Conservation (phyloP, 2,329 filamentous ascomycete species). For the Bipolaris bicolor region DNA sequence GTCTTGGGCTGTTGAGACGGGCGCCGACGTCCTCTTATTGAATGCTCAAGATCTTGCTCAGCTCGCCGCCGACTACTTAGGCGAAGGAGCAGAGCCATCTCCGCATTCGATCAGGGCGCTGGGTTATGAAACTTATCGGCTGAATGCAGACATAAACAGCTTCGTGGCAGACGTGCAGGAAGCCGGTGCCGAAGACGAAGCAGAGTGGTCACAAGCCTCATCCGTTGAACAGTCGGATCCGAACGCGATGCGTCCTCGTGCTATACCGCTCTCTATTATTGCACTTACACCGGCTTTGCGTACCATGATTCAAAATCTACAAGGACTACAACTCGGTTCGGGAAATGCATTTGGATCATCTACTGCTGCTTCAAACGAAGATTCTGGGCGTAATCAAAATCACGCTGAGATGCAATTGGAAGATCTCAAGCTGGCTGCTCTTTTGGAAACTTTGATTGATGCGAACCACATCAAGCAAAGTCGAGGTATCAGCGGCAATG, state of each 20-base stretch:
- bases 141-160: conserved; percentile 38
- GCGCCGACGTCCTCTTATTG: conserved; percentile 71
- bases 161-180: conserved; percentile 38
- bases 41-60: conserved; percentile 73
- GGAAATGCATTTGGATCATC: conserved; percentile 18
- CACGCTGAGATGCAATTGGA: conserved; percentile 44
- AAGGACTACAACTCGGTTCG: conserved; percentile 17
- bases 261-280: conserved; percentile 25
- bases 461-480: conserved; percentile 40
- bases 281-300: conserved; percentile 27
- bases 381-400: conserved; percentile 28
- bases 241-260: conserved; percentile 16
- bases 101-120: conserved; percentile 53
- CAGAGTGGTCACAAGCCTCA: conserved; percentile 23
- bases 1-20: conserved; percentile 65
- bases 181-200: conserved; percentile 48
- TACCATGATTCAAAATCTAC: conserved; percentile 26
- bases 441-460: conserved; percentile 44
- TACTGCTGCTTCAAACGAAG: conserved; percentile 19
- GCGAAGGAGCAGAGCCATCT: conserved; percentile 63
- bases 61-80: conserved; percentile 72
- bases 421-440: conserved; percentile 45
- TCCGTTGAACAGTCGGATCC: conserved; percentile 22
- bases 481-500: conserved; percentile 17
- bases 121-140: conserved; percentile 62